A percentile compares a stretch with the other conserved stretches of the same genome.
Evolutionary conservation across 768 basidiomycete species (phyloP).

Genomic region (Cystobasidium ongulense): DNA sequence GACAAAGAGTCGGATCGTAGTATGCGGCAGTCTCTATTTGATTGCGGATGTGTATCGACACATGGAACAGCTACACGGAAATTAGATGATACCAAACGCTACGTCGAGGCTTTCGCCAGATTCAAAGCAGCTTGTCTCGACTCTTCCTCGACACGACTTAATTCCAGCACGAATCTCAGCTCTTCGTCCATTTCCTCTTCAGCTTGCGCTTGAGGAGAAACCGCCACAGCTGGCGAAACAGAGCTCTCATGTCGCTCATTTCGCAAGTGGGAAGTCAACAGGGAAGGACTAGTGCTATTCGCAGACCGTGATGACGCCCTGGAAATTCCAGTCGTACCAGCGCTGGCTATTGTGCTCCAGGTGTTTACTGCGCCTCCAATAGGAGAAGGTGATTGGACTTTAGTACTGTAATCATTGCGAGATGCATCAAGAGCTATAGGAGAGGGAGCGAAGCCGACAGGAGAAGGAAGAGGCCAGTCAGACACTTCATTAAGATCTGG

Average conservation of each 20-base stretch:
- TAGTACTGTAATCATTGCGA: background rate
- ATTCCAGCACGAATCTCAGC: constrained; percentile 27
- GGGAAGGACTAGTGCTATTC: background rate
- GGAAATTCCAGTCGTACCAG: background rate
- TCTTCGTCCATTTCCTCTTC: constrained; percentile 33
- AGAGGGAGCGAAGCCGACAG: background rate
- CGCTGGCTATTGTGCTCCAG: constrained; percentile 5
- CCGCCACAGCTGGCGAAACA: background rate
- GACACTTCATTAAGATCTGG: constrained; percentile 13
- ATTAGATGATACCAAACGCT: background rate
- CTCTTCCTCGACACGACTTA: constrained; percentile 30
- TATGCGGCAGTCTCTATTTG: constrained; percentile 88
- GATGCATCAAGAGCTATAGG: background rate
- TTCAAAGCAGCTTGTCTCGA: background rate
- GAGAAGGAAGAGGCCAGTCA: constrained; percentile 30
- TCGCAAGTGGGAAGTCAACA: background rate
- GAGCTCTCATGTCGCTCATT: constrained; percentile 1
- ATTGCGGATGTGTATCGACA: constrained; percentile 80
- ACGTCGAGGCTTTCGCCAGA: background rate
- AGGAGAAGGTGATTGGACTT: background rate
- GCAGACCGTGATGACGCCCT: background rate
- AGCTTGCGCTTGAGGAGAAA: background rate
- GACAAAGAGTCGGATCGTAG: constrained; percentile 48
- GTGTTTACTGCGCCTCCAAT: background rate
- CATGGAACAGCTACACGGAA: background rate